Conservation (phyloP, 306 rosid species). For the Datisca glomerata region DNA sequence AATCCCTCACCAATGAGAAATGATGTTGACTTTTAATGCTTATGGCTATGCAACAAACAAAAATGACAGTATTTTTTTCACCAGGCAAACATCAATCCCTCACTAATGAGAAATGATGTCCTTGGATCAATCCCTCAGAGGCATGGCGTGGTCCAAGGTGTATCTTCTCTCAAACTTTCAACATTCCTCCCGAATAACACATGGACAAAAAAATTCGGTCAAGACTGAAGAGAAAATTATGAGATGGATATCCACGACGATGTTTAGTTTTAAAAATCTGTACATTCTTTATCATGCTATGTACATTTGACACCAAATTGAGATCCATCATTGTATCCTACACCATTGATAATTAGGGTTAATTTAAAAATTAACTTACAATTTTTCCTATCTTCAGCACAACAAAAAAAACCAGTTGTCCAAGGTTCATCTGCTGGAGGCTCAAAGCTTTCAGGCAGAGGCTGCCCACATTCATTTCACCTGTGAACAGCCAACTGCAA, state of each 20-base stretch:
- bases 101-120: conserved; percentile 55
- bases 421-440: conserved; percentile 95
- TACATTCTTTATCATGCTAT: neutral
- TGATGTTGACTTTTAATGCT: no score
- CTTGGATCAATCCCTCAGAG: conserved; percentile 62
- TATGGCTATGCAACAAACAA: no score
- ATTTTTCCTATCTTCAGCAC: conserved; percentile 80
- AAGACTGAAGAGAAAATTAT: conserved; percentile 36
- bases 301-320: no score
- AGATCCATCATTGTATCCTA: neutral
- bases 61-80: no score
- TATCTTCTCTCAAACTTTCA: conserved; percentile 63
- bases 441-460: conserved; percentile 83
- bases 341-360: neutral
- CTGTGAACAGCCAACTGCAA: conserved; percentile 60
- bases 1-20: conserved; percentile 80
- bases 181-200: conserved; percentile 86
- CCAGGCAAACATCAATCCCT: conserved; percentile 93
- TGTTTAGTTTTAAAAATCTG: neutral
- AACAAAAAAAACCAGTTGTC: conserved; percentile 87
- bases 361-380: conserved; percentile 40
- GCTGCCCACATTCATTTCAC: conserved; percentile 85
- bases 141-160: conserved; percentile 73
- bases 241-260: neutral
- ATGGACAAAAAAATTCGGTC: conserved; percentile 88